Evolutionary conservation across 441 rosid genomes (phyloP), one percentile per base, ranked within the genome.

Genomic region (Pelargonium myrrhifolium): DNA sequence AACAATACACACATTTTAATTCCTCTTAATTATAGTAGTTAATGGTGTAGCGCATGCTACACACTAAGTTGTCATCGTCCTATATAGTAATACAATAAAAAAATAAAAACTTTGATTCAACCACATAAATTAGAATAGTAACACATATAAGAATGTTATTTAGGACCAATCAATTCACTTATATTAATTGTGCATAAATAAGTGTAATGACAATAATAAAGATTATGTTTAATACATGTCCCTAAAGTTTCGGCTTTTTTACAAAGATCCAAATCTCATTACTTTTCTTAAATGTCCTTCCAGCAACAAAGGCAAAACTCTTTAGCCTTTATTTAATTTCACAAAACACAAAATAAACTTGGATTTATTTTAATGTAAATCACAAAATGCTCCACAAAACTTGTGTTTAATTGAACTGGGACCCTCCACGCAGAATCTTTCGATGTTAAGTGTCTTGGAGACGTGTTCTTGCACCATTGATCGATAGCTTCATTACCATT

Each of bases 241-340:
- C 67, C 75, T 58, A 75, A 82, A 71, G 78, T 75, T 75, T 71
- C 21, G 80, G 80, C 85, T 77, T 82, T 80, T 47, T 56, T 0
- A 45, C n/a, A 37, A 70, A 28, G 64, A 66, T 73, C 60, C 70
- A 68, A 74, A 72, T 67, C 77, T 68, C 7, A 21, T 10, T 12
- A 22, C 40, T 49, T 35, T 67, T 61, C 15, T 55, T 47, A 9
- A 45, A 45, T 45, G 51, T 45, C 75, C 66, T 62, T 59, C 53
- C 72, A 74, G 73, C 74, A 28, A 18, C 62, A 81, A 78, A 81
- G 79, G 69, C 66, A 39, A 11, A 28, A 17, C 21, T 65, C 82
- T 76, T 68, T 64, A 59, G 12, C 37, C 64, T 35, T 64, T 53
- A 15, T 17, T 24, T 24, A 24, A 5, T 21, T 26, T 14, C 20